A percentile compares a stretch with the other conserved stretches of the same genome.
phyloP scores from a whole-genome alignment of 169 alveolate genomes.

The Theileria equi region DNA sequence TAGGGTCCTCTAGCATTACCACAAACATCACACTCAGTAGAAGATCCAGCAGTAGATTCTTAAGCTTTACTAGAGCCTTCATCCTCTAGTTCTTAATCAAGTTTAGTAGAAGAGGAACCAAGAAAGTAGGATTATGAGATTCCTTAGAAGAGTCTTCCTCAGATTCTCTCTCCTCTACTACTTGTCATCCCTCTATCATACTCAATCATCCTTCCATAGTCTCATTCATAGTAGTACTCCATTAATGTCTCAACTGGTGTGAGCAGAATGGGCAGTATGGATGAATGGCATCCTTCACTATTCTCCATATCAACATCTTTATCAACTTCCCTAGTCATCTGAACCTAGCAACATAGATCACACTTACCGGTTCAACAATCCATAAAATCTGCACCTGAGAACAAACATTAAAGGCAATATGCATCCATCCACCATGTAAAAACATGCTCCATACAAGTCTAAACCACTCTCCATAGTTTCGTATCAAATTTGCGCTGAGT shows the following conservation, averaged over 20 bases:
- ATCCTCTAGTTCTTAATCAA: no score
- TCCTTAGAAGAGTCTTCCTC: no score
- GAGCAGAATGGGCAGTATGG: not conserved
- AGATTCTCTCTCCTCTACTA: no score
- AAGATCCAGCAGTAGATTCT: no score
- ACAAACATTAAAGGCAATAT: conserved; percentile 73
- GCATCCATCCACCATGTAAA: conserved; percentile 84
- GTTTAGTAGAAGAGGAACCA: no score
- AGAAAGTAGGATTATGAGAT: no score
- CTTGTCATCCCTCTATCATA: no score
- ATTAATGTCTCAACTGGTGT: not conserved
- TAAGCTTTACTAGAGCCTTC: no score
- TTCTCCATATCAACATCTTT: not conserved
- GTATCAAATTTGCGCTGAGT: conserved; percentile 68
- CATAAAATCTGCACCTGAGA: conserved; percentile 81
- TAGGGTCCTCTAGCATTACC: no score
- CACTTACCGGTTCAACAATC: conserved; percentile 84
- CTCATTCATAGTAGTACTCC: no score
- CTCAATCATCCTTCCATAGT: no score
- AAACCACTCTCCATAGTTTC: conserved; percentile 79
- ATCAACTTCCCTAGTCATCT: not conserved
- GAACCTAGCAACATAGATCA: not conserved
- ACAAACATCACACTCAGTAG: no score
- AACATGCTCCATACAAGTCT: conserved; percentile 79
- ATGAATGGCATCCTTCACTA: not conserved